Evolutionary conservation across 2,329 filamentous ascomycete genomes (phyloP), one percentile per base, ranked within the genome.

Genomic region (Fusarium protoensiforme): DNA sequence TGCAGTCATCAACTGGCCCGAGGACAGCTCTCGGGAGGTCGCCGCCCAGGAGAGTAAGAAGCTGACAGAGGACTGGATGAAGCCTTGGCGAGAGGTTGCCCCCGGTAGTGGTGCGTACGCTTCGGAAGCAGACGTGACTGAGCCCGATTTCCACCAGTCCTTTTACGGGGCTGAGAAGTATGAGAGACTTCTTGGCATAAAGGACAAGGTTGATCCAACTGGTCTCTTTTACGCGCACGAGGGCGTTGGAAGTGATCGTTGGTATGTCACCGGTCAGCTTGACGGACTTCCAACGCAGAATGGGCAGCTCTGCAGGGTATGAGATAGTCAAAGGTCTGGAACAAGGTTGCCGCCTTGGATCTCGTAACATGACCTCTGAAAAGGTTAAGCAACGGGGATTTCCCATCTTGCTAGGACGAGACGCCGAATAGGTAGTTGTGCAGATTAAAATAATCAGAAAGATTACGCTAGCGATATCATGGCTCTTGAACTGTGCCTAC

Each of bases 1-100:
- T 65, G 75, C 80, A 36, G 80, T 79, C 65, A 75, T 81, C 43
- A 75, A 78, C 58, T 83, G 81, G 78, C 63, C 67, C 0, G 65
- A 64, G 16, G 65, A 69, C 10, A 77, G 69, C n/a, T 67, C 71
- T 0, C 65, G 58, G 58, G 61, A 73, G 0, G 20, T 73, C 0
- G 56, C 73, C 2, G 56, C 73, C 13, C 24, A 77, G 27, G 64
- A 46, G 64, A 69, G 75, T 16, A 68, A 73, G 64, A 64, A 62
- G 18, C 24, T 76, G 24, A 77, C 75, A 1, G 64, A 76, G 2
- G 71, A 75, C 8, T 76, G 75, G 71, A 80, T 82, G 77, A 60
- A 72, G 63, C 64, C 72, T 1, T 80, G 79, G 76, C 51, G 77
- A 20, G 76, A 75, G 5, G 73, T 67, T 2, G 61, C 65, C 11